Conservation (phyloP, 495 filamentous ascomycete species). For the Penicillium samsonianum region DNA sequence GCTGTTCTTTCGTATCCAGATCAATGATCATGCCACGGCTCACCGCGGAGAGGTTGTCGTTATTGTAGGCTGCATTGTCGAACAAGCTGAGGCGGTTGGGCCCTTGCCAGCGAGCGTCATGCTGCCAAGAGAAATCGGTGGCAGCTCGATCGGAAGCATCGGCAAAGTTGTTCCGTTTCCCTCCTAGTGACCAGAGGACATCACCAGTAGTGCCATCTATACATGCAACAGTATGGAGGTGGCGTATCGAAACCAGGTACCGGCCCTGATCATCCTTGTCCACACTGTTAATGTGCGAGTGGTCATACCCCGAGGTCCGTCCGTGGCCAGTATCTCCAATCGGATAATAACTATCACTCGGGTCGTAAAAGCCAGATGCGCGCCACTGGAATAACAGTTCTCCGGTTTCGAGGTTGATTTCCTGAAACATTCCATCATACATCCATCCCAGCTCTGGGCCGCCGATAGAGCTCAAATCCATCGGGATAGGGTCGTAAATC, state of each 20-base stretch:
- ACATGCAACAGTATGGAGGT: constrained; percentile 46
- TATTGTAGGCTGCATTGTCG: constrained; percentile 47
- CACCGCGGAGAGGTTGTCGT: constrained; percentile 21
- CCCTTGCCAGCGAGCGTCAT: constrained; percentile 50
- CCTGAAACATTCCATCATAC: constrained; percentile 45
- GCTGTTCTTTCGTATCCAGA: constrained; percentile 26
- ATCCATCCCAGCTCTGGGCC: constrained; percentile 47
- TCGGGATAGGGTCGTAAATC: constrained; percentile 49
- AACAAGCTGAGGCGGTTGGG: constrained; percentile 49
- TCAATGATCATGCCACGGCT: constrained; percentile 37
- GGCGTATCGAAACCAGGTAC: constrained; percentile 57
- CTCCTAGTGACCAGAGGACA: constrained; percentile 57
- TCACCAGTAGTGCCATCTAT: constrained; percentile 54
- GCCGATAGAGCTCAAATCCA: constrained; percentile 48
- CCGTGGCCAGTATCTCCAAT: constrained; percentile 25
- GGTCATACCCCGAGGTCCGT: constrained; percentile 39
- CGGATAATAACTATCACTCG: constrained; percentile 25
- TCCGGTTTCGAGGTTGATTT: constrained; percentile 45
- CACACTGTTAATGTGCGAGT: constrained; percentile 61
- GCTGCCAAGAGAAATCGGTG: constrained; percentile 54
- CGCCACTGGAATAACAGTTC: constrained; percentile 47
- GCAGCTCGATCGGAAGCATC: constrained; percentile 44
- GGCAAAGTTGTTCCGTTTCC: constrained; percentile 48
- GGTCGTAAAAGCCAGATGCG: constrained; percentile 31
- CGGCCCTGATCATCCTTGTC: constrained; percentile 54